Base-by-base conservation (phyloP, 2,329 filamentous ascomycete genomes). In the Fusarium secorum region DNA sequence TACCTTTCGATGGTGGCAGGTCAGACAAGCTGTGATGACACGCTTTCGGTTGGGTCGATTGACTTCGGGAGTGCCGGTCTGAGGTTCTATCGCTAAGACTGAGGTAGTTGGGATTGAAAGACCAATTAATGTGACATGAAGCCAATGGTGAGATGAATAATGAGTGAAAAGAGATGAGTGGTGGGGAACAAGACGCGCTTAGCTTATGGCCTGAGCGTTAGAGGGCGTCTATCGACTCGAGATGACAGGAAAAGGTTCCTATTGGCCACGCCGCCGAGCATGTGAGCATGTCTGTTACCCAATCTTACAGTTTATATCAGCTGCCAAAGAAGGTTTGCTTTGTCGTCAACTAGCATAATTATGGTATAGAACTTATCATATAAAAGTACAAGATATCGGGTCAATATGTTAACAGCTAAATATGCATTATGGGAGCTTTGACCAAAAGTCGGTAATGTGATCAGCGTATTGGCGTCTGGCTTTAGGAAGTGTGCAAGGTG, bases 21-120 rank as follows among this genome's bases (percentile, higher is more conserved):
- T 58, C n/a, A 58, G 33, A 28, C 55, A 58, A 9, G 55, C 55
- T 9, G 55, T 52, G 4, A 58, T 52, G 14, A 15, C 17, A 32
- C 55, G 55, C 18, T 52, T 51, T 14, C 55, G 26, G 3, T 20
- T 38, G 30, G 26, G 2, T 32, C 39, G 44, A 10, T 20, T 32
- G 17, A 13, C n/a, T 6, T 52, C 33, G n/a, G 26, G 24, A 32
- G 35, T 33, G 10, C 33, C 18, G n/a, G 44, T 1, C 3, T 52
- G 45, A 10, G 35, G 5, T 14, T 51, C 28, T 18, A n/a, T 53
- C 3, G 9, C 32, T 26, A 35, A 33, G 30, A 15, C 5, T 11
- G 20, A 22, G 13, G 24, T 30, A 22, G 11, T 20, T 32, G 42
- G 6, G 26, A 9, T 5, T 24, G 20, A 5, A 28, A 28, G 18